Base-by-base conservation (phyloP, 78 protist species). In the Dictyostelium brefeldianum region DNA sequence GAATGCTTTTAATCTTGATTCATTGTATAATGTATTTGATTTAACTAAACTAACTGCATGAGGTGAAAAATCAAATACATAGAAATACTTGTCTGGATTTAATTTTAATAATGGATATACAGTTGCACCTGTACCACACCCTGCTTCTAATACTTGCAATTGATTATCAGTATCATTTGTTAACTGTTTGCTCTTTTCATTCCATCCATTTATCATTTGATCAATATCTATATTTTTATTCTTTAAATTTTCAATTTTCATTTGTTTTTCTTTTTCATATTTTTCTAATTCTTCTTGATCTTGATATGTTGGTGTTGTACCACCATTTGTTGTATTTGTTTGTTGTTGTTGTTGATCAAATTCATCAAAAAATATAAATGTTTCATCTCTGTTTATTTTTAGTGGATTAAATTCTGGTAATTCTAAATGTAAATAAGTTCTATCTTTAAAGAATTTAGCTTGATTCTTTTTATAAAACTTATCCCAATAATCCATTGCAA, bases 41-140 rank as follows among this genome's bases (percentile, higher is more conserved):
- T 84, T 83, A 31, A 94, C 84, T 1, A 89, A 8, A 29, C 65
- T 70, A n/a, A 94, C 91, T 0, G 95, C 94, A 48, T 78, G 78
- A n/a, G 93, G 89, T 12, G 89, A 74, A 87, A 89, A 94, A 74
- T 94, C 96, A 54, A 89, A 67, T 15, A 89, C 96, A 64, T 94
- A 89, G 27, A 80, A 78, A 25, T 64, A 79, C 46, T 69, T 64
- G 14, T 81, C 89, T 1, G 96, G 96, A 62, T 89, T 77, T 11
- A 74, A 18, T 70, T 89, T 82, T 27, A 94, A 29, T 12, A 89
- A 7, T 69, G 96, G 96, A 14, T 43, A 94, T 7, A 89, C 92
- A 27, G 96, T 67, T 41, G 67, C 82, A 8, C 96, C 96, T 17
- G 84, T 89, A 53, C 96, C 96, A 71, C 96, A 94, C 12, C 96